phyloP scores from a whole-genome alignment of 192 early-diverging fungal genomes.

The Backusella psychrophila region DNA sequence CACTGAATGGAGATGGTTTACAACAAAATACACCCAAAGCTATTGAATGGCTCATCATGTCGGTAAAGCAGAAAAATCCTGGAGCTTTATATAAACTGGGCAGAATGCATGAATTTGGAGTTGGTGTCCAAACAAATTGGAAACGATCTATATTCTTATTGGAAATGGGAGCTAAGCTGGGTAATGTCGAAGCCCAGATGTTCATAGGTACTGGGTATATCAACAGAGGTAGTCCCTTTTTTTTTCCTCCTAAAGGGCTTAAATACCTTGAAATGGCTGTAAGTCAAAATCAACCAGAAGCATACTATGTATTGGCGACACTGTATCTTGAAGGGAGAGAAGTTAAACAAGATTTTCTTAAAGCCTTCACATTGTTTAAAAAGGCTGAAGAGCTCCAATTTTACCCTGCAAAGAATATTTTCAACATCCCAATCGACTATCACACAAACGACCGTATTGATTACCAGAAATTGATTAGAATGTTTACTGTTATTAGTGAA shows the following conservation, averaged over 20 bases:
- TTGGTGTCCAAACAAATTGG: not conserved
- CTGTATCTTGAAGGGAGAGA: slow-evolving; percentile 1
- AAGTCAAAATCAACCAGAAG: not conserved
- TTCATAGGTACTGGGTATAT: not conserved
- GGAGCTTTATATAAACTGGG: not conserved
- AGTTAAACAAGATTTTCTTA: slow-evolving; percentile 15
- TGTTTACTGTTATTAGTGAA: not conserved
- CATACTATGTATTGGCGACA: not conserved
- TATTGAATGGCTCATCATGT: not conserved
- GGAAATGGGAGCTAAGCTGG: not conserved
- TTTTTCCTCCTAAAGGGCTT: not conserved
- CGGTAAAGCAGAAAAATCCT: not conserved
- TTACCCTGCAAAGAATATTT: not conserved
- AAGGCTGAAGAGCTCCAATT: not conserved
- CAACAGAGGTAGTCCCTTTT: no score
- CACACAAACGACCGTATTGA: not conserved
- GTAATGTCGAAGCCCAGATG: not conserved
- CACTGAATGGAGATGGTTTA: not conserved
- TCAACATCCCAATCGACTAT: not conserved
- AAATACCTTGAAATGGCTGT: slow-evolving; percentile 21
- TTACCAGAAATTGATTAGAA: not conserved
- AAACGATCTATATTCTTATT: not conserved
- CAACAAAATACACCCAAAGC: not conserved
- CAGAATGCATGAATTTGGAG: not conserved
- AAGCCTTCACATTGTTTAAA: not conserved